Evolutionary conservation across 345 rosid genomes (phyloP).

Genomic region (Sisymbrium irio): DNA sequence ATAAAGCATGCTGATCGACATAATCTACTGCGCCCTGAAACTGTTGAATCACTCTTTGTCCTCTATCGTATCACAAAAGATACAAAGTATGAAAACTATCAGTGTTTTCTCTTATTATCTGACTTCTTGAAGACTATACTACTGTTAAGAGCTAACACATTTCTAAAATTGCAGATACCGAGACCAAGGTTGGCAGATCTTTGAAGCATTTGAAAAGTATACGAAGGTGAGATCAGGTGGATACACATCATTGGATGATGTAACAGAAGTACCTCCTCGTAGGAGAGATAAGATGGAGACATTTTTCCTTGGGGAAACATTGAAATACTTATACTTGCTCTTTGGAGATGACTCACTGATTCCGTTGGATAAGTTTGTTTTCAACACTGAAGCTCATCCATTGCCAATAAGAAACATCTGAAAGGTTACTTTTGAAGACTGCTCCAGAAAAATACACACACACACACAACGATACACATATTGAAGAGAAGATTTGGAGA

Average conservation of each 20-base stretch:
- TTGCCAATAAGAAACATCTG: constrained; percentile 54
- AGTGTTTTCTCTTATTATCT: constrained; percentile 11
- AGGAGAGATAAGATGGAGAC: constrained; percentile 96
- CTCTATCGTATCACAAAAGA: constrained; percentile 84
- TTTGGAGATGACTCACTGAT: constrained; percentile 71
- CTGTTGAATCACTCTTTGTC: constrained; percentile 89
- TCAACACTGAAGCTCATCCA: constrained; percentile 95
- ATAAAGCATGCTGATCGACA: constrained; percentile 86
- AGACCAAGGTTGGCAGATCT: constrained; percentile 98
- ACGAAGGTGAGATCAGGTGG: constrained; percentile 85
- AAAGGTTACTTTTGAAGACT: constrained; percentile 25
- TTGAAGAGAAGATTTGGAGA: constrained; percentile 11
- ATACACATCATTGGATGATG: constrained; percentile 79
- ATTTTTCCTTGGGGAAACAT: constrained; percentile 85
- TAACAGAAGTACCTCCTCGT: constrained; percentile 73
- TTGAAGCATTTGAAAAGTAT: constrained; percentile 84
- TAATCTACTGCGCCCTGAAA: constrained; percentile 93
- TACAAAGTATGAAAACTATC: constrained; percentile 51
- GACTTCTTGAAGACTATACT: not conserved
- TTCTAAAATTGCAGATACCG: constrained; percentile 52
- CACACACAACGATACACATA: constrained; percentile 5
- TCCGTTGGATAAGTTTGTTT: constrained; percentile 80
- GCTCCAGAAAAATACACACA: constrained; percentile 10
- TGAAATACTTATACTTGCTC: constrained; percentile 87
- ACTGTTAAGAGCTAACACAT: constrained; percentile 4